Percentiles rank a stretch among this genome's conserved stretches.
phyloP scores from a whole-genome alignment of 768 basidiomycete species.

The Kondoa malvinella region DNA sequence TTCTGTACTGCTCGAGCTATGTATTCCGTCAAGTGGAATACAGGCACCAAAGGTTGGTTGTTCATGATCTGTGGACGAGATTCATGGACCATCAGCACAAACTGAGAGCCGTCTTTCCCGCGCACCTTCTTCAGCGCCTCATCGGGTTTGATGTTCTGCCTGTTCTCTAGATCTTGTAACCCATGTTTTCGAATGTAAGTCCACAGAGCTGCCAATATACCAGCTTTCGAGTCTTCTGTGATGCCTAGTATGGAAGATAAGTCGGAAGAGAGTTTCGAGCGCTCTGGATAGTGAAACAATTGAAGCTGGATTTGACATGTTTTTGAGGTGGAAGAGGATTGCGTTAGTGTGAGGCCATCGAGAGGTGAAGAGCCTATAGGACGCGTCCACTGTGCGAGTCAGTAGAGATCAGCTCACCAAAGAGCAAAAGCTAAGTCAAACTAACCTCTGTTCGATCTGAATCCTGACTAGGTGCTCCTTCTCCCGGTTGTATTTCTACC shows the following conservation, averaged over 20 bases:
- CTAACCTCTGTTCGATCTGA: background rate
- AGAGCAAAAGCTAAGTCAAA: too few relatives aligned
- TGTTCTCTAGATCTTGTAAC: slow-evolving; percentile 4
- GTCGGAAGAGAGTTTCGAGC: background rate
- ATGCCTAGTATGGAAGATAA: background rate
- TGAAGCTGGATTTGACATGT: background rate
- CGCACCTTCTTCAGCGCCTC: background rate
- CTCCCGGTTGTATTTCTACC: background rate
- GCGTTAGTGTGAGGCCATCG: background rate
- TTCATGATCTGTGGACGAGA: background rate
- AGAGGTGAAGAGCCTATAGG: background rate
- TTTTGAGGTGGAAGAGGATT: background rate
- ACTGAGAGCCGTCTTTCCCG: background rate
- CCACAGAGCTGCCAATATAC: slow-evolving; percentile 1
- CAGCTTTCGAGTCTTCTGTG: background rate
- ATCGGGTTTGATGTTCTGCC: background rate
- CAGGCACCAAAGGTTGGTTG: background rate
- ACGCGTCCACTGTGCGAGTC: background rate
- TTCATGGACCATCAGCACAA: too few relatives aligned
- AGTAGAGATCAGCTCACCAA: too few relatives aligned
- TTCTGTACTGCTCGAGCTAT: background rate
- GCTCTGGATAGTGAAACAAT: slow-evolving; percentile 2
- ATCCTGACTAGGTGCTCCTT: background rate
- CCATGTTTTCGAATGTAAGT: background rate
- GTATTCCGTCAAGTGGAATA: background rate